Conservation (phyloP, 169 alveolate species). For the Theileria sp. region DNA sequence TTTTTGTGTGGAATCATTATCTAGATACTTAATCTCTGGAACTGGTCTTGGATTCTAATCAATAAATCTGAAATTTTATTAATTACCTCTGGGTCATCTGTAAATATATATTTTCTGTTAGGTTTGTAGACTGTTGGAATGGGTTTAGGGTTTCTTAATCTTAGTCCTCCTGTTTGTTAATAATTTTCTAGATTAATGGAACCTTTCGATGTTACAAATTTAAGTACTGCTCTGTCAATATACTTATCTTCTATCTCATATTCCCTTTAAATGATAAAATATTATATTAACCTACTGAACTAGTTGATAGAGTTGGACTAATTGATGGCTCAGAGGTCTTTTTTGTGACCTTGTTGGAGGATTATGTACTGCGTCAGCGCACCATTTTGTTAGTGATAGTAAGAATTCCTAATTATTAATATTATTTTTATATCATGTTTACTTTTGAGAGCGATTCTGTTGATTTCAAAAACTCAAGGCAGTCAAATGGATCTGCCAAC, state of each 20-base stretch:
- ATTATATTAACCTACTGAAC: constrained; percentile 35
- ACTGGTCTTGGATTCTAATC: constrained; percentile 44
- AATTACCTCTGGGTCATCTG: constrained; percentile 54
- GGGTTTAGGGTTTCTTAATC: constrained; percentile 53
- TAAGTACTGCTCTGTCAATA: constrained; percentile 58
- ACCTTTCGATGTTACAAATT: constrained; percentile 68
- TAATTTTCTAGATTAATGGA: neutral
- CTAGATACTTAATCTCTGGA: constrained; percentile 23
- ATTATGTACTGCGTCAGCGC: constrained; percentile 73
- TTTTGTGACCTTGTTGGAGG: constrained; percentile 75
- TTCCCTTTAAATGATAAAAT: constrained; percentile 24
- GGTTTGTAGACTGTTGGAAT: constrained; percentile 64
- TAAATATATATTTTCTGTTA: constrained; percentile 47
- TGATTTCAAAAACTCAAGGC: constrained; percentile 57
- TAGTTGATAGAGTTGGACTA: constrained; percentile 67
- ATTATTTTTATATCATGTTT: constrained; percentile 11
- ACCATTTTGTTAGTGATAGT: constrained; percentile 74
- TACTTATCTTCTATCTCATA: constrained; percentile 49
- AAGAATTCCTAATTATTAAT: constrained; percentile 49
- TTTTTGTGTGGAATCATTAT: constrained; percentile 7
- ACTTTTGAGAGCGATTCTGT: constrained; percentile 41
- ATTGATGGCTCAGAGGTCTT: constrained; percentile 71
- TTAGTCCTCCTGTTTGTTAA: constrained; percentile 49
- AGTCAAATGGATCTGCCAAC: constrained; percentile 75
- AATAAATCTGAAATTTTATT: neutral